Conservation (phyloP, 2,329 filamentous ascomycete genomes). For the Neofusicoccum sp. region DNA sequence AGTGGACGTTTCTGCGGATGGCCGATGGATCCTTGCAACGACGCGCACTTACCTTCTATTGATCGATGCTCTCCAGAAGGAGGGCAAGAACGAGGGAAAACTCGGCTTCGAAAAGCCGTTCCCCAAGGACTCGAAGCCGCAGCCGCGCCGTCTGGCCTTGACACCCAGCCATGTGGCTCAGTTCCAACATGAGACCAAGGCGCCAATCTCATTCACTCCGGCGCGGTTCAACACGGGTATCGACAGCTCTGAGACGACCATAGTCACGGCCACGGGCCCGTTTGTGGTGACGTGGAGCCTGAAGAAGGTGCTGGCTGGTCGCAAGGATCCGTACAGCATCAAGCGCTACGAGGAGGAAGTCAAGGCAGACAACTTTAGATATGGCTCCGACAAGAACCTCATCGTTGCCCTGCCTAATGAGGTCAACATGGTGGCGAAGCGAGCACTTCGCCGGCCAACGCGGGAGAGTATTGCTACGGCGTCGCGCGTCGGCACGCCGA, state of each 20-base stretch:
- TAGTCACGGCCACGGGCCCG: conserved; percentile 93
- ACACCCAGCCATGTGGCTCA: conserved; percentile 93
- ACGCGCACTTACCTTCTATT: conserved; percentile 93
- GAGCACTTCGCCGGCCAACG: conserved; percentile 82
- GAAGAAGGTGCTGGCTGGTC: conserved; percentile 81
- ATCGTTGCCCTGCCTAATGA: conserved; percentile 96
- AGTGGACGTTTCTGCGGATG: conserved; percentile 92
- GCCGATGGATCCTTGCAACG: conserved; percentile 92
- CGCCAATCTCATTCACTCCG: conserved; percentile 82
- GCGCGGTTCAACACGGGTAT: conserved; percentile 93
- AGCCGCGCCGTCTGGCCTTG: conserved; percentile 85
- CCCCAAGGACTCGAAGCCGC: conserved; percentile 88
- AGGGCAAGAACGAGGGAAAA: conserved; percentile 95
- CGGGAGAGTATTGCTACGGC: conserved; percentile 83
- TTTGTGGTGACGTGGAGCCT: conserved; percentile 97
- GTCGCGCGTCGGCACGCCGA: conserved; percentile 47
- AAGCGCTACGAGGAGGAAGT: conserved; percentile 95
- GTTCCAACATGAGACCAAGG: conserved; percentile 94
- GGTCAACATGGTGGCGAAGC: conserved; percentile 94
- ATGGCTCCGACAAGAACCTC: conserved; percentile 94
- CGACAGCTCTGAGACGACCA: conserved; percentile 81
- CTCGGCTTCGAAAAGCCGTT: conserved; percentile 97
- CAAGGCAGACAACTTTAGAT: conserved; percentile 98
- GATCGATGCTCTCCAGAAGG: conserved; percentile 86
- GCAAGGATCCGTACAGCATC: conserved; percentile 90